Base-by-base conservation (phyloP, 208 protist genomes). In the Endotrypanum monterogeii region DNA sequence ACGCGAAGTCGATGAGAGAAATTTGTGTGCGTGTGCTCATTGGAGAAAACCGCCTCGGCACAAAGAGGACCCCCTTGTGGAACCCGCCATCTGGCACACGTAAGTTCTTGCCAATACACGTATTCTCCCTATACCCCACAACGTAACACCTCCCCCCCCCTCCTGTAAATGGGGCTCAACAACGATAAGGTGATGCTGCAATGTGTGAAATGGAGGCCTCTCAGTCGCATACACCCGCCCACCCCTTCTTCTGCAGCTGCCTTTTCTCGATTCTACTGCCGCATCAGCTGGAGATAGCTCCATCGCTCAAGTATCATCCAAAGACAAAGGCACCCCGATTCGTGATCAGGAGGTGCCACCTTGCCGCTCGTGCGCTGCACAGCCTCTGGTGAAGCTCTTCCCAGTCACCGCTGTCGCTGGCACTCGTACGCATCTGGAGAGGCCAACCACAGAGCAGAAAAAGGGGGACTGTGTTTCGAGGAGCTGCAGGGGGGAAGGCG, bases 311-410 rank as follows among this genome's bases (percentile, higher is more conserved):
- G 8, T 11, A 32, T 0, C 28, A 25, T 0, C 57, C 30, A 39
- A 35, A 37, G 11, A 18, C 12, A 71, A 73, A 3, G 44, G 63
- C 3, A 63, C 16, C 48, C 73, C 57, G 61, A 73, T 50, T 48
- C 54, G 55, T 14, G 82, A 78, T 60, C 82, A 48, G 71, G 86
- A 96, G 4, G 89, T 94, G 74, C 87, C 94, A 56, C 89, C 82
- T 46, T 69, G 71, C 54, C 67, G 48, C 74, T 89, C 76, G 23
- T 78, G 77, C 63, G 56, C 37, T 35, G 76, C 80, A n/a, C 50
- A 85, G 74, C 72, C 87, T 76, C 44, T 71, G 50, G 16, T 79
- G 82, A 61, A 91, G 77, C 37, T 69, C 57, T 46, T 71, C 65
- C n/a, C 28, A 94, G 65, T 23, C 76, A 73, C 44, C 83, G 61